Percentiles rank a stretch among this genome's conserved stretches.
Evolutionary conservation across 148 eudicot species (phyloP).

Genomic region (Rheum nobile): DNA sequence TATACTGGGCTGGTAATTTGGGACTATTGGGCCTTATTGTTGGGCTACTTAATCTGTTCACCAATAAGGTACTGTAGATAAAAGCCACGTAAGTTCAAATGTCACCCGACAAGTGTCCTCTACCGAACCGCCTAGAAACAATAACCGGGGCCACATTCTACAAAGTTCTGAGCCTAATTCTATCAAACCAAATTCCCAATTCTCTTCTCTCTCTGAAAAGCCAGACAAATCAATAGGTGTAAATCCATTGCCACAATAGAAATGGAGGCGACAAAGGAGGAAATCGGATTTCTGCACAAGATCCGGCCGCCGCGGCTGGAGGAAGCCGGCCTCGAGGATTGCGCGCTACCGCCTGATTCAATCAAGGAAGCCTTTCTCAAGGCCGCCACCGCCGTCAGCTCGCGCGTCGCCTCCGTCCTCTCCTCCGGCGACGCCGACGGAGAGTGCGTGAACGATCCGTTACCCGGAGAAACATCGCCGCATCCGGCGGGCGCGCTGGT

Average conservation of each 20-base stretch:
- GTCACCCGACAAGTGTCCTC: too few relatives aligned
- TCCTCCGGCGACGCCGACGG: background rate
- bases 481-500: background rate
- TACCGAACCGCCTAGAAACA: too few relatives aligned
- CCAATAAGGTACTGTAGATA: too few relatives aligned
- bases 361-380: constrained; percentile 65
- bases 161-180: too few relatives aligned
- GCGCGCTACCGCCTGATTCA: constrained; percentile 65
- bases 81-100: too few relatives aligned
- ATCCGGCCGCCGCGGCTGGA: constrained; percentile 62
- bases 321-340: constrained; percentile 91
- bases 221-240: too few relatives aligned
- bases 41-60: too few relatives aligned
- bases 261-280: constrained; percentile 27
- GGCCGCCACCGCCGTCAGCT: constrained; percentile 61
- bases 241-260: background rate
- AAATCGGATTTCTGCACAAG: constrained; percentile 12
- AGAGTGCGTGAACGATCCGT: constrained; percentile 6
- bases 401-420: constrained; percentile 10
- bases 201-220: too few relatives aligned
- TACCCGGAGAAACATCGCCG: background rate
- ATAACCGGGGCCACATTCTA: too few relatives aligned
- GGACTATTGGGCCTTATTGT: too few relatives aligned
- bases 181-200: too few relatives aligned
- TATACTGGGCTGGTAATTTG: too few relatives aligned